Conservation (phyloP, 148 eudicot species). For the Fallopia convolvulus region DNA sequence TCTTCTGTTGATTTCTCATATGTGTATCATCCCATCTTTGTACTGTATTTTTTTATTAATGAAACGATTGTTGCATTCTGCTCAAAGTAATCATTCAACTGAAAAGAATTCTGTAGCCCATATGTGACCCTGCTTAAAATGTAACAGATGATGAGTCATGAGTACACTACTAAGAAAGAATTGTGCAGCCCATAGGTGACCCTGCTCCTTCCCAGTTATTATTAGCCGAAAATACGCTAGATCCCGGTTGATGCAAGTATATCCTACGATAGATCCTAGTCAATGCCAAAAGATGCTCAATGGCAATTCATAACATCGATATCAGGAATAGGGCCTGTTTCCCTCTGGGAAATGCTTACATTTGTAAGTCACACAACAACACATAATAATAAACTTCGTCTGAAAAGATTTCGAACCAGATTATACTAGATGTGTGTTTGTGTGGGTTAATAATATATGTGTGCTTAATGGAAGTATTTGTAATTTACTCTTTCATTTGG, state of each 20-base stretch:
- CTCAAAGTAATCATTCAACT: background rate
- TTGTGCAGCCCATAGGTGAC: background rate
- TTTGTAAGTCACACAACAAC: background rate
- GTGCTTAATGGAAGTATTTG: background rate
- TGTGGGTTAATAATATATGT: background rate
- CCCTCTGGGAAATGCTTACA: background rate
- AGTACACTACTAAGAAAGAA: background rate
- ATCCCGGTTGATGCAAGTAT: background rate
- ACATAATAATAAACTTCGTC: background rate
- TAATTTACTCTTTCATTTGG: background rate
- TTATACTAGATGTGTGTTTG: background rate
- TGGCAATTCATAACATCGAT: background rate
- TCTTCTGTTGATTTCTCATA: background rate
- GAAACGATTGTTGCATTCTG: background rate
- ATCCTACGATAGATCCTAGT: too few species aligned
- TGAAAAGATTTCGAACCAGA: background rate
- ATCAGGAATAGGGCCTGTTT: background rate
- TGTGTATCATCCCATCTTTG: background rate
- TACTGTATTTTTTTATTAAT: background rate
- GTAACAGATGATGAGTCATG: too few species aligned
- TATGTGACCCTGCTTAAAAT: too few species aligned
- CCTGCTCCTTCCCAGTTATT: background rate
- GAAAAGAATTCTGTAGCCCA: too few species aligned
- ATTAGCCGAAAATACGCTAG: background rate
- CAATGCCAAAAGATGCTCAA: background rate